A percentile compares a stretch with the other conserved stretches of the same genome.
Conservation (phyloP, 1,284 basidiomycete genomes). For the Trametes pubescens region DNA sequence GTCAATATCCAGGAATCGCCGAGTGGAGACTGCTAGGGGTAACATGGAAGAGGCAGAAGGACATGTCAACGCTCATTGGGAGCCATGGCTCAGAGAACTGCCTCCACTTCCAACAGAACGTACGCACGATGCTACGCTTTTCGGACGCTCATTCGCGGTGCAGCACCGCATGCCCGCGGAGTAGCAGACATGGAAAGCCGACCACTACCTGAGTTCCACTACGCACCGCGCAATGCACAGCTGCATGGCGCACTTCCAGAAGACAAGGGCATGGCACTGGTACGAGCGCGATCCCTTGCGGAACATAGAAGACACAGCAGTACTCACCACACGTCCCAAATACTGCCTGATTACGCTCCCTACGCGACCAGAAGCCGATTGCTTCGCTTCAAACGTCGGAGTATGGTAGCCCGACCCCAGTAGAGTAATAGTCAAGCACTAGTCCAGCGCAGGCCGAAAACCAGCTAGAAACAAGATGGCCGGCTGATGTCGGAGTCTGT, state of each 20-base stretch:
- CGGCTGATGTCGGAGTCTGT: conserved; percentile 17
- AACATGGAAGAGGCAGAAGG: not conserved
- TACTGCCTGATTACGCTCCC: conserved; percentile 6
- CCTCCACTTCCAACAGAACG: conserved; percentile 1
- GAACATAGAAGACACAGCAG: not conserved
- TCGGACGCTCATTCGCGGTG: not conserved
- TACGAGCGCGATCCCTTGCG: not conserved
- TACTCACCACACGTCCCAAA: conserved; percentile 14
- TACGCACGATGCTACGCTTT: not conserved
- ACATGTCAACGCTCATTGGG: not conserved
- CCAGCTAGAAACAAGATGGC: not conserved
- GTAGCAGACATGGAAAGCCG: not conserved
- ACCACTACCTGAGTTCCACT: not conserved
- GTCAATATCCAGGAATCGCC: not conserved
- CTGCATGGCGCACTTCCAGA: not conserved
- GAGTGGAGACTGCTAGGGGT: not conserved
- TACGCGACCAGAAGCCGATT: conserved; percentile 12
- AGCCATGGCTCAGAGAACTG: not conserved
- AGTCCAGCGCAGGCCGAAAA: not conserved
- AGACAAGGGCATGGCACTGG: not conserved
- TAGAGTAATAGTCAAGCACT: conserved; percentile 10
- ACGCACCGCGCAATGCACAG: not conserved
- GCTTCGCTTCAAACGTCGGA: not conserved
- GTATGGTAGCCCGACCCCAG: not conserved
- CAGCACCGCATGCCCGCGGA: not conserved